These are phyloP conservation scores for Suhomyces guaymorum DNA, from an alignment of 1,139 yeast species.

Conservation along the genomic window DNA sequence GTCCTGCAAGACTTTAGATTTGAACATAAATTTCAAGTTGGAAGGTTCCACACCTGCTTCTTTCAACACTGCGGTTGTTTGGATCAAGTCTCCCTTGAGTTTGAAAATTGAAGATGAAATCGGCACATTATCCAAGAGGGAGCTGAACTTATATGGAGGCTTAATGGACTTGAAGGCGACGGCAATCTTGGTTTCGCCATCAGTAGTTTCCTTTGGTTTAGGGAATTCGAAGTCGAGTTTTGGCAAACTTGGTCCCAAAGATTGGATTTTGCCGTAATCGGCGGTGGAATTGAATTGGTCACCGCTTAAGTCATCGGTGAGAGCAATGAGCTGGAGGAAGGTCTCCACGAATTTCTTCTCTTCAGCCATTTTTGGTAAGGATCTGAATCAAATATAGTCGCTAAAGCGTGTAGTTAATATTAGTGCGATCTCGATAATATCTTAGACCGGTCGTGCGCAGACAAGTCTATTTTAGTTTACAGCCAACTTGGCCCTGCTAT, in stretches of 20 bases:
- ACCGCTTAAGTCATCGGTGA: conserved; percentile 27
- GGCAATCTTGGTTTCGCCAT: conserved; percentile 13
- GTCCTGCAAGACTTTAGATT: conserved; percentile 49
- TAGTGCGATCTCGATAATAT: too few relatives aligned
- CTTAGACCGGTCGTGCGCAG: not conserved
- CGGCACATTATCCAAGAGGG: conserved; percentile 26
- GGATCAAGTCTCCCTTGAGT: conserved; percentile 35
- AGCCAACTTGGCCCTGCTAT: too few relatives aligned
- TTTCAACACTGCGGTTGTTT: conserved; percentile 25
- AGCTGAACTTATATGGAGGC: conserved; percentile 44
- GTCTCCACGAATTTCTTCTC: conserved; percentile 30
- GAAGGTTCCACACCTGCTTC: conserved; percentile 28
- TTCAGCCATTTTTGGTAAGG: conserved; percentile 4
- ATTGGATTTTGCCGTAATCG: conserved; percentile 33
- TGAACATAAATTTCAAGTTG: conserved; percentile 41
- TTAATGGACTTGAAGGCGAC: conserved; percentile 44
- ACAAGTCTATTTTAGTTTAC: too few relatives aligned
- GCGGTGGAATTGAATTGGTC: conserved; percentile 33
- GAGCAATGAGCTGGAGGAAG: conserved; percentile 35
- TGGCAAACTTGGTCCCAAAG: conserved; percentile 48
- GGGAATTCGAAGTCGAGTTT: conserved; percentile 33
- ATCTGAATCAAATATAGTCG: not conserved
- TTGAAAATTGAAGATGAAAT: conserved; percentile 33
- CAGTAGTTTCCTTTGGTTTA: conserved; percentile 4
- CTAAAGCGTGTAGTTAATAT: too few relatives aligned